These are phyloP conservation scores for Clonostachys chloroleuca DNA, from an alignment of 2,329 filamentous ascomycete genomes.

Conservation along the genomic window DNA sequence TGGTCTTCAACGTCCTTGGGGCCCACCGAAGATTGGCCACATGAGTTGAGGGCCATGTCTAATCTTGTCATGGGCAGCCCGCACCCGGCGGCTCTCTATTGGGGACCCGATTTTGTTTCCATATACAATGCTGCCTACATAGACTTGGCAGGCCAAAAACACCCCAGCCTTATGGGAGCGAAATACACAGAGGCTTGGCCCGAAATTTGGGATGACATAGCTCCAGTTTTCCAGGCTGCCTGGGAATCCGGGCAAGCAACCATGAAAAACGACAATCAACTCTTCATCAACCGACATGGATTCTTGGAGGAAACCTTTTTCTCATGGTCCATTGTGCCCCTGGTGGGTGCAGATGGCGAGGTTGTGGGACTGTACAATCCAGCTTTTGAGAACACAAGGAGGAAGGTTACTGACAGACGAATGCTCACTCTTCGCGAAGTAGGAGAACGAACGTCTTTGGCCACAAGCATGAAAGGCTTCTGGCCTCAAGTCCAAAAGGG, in stretches of 20 bases:
- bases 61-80: conserved; percentile 79
- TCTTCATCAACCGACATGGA: conserved; percentile 66
- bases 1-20: conserved; percentile 72
- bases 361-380: conserved; percentile 78
- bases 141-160: conserved; percentile 69
- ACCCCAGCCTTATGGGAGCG: conserved; percentile 71
- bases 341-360: conserved; percentile 69
- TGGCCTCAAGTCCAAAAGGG: conserved; percentile 68
- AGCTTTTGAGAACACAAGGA: conserved; percentile 74
- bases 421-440: conserved; percentile 78
- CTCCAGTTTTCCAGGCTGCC: conserved; percentile 64
- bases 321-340: conserved; percentile 75
- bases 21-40: conserved; percentile 69
- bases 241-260: conserved; percentile 69
- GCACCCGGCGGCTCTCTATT: conserved; percentile 74
- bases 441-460: conserved; percentile 68
- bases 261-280: conserved; percentile 78
- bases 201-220: conserved; percentile 71
- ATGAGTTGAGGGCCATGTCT: conserved; percentile 71
- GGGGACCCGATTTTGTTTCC: conserved; percentile 64
- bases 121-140: conserved; percentile 75
- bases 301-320: conserved; percentile 79
- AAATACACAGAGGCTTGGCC: conserved; percentile 65
- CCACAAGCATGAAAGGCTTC: conserved; percentile 68
- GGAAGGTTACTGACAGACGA: conserved; percentile 72